A percentile compares a stretch with the other conserved stretches of the same genome.
Conservation (phyloP, 768 basidiomycete genomes). For the Hemileccinum rubropunctum region DNA sequence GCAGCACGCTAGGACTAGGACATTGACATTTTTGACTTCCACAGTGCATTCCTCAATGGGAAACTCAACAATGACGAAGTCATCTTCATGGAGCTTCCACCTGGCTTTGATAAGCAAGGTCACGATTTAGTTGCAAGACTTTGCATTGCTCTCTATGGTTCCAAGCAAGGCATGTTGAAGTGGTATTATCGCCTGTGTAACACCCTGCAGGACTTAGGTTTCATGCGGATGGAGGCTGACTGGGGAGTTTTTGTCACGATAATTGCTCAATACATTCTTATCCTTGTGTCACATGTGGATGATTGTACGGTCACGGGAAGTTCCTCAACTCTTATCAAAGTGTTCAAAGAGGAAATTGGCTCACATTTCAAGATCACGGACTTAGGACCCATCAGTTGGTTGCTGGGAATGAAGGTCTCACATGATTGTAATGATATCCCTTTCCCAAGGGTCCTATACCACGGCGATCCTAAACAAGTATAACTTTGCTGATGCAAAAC, state of each 20-base stretch:
- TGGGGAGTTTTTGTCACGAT: neutral
- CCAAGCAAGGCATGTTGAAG: neutral
- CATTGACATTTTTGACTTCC: constrained; percentile 10
- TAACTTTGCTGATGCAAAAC: neutral
- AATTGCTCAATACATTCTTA: neutral
- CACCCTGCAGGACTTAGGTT: neutral
- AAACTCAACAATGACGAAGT: constrained; percentile 5
- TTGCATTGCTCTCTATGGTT: neutral
- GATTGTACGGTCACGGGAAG: neutral
- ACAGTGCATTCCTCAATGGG: constrained; percentile 8
- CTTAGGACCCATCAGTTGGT: neutral
- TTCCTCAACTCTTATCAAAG: neutral
- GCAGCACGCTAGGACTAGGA: constrained; percentile 6
- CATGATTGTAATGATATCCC: neutral
- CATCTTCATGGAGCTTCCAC: constrained; percentile 10
- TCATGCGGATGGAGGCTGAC: neutral
- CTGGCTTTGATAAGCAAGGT: neutral
- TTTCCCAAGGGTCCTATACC: neutral
- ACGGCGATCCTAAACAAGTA: neutral
- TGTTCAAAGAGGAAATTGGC: neutral
- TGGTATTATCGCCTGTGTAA: constrained; percentile 1
- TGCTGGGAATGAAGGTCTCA: constrained; percentile 3
- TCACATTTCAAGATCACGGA: neutral
- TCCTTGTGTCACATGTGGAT: neutral
- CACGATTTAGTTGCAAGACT: neutral